Evolutionary conservation across 495 filamentous ascomycete species (phyloP).

Genomic region (Aspergillus heteromorphus): DNA sequence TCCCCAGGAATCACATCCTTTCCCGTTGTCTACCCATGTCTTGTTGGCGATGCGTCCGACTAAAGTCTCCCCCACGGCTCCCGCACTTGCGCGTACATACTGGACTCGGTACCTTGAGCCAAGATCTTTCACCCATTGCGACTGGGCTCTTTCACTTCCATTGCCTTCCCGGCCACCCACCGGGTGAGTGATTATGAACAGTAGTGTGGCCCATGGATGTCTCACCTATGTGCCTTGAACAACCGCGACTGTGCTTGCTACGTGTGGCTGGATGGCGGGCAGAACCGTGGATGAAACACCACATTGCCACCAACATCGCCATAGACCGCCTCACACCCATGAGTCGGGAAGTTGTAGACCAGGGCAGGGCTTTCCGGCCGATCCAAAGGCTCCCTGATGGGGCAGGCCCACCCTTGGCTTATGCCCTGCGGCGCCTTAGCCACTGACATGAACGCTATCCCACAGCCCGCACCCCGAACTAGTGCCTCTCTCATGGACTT

Average conservation of each 20-base stretch:
- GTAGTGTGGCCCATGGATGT: background rate
- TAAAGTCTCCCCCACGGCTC: background rate
- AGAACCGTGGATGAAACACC: conserved; percentile 6
- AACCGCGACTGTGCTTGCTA: background rate
- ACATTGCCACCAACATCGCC: conserved; percentile 9
- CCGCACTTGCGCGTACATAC: background rate
- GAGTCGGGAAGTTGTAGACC: conserved; percentile 8
- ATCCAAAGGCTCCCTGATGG: conserved; percentile 12
- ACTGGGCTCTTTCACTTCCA: background rate
- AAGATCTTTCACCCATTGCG: background rate
- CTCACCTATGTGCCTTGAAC: background rate
- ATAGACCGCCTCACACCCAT: conserved; percentile 9
- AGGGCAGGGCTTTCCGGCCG: conserved; percentile 12
- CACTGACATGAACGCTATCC: conserved; percentile 5
- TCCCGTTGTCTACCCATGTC: background rate
- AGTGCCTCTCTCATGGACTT: conserved; percentile 4
- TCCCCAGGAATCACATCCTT: background rate
- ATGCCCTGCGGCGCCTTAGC: conserved; percentile 11
- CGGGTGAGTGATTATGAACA: background rate
- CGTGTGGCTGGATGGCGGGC: background rate
- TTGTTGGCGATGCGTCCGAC: background rate
- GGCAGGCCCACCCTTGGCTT: conserved; percentile 13
- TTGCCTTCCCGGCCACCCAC: background rate
- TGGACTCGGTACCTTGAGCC: background rate
- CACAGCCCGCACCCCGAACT: background rate